These are phyloP conservation scores for Rhizophora apiculata DNA, from an alignment of 345 rosid genomes.

Conservation along the genomic window DNA sequence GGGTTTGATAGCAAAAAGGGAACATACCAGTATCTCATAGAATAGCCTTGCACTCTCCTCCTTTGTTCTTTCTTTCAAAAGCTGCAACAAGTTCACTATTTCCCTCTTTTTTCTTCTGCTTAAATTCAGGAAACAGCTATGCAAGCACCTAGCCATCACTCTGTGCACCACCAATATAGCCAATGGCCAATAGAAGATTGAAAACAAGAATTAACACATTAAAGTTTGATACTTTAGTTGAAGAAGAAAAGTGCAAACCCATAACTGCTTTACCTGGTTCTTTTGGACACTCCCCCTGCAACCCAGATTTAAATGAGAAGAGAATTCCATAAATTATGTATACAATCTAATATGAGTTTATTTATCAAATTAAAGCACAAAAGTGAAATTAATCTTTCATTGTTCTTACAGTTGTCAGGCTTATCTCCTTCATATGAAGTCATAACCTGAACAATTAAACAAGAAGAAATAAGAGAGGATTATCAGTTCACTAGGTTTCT, in stretches of 20 bases:
- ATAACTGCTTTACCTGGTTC: conserved; percentile 41
- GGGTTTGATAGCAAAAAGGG: not conserved
- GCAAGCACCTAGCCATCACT: conserved; percentile 46
- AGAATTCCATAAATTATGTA: not conserved
- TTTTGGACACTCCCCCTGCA: conserved; percentile 65
- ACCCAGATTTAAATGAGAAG: conserved; percentile 20
- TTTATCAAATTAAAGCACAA: not conserved
- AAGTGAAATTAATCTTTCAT: conserved; percentile 7
- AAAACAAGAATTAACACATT: not conserved
- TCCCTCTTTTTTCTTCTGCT: conserved; percentile 44
- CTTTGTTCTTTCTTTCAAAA: conserved; percentile 52
- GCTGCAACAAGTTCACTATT: conserved; percentile 42
- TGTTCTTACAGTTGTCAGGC: conserved; percentile 35
- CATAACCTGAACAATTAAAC: conserved; percentile 30
- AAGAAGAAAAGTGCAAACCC: conserved; percentile 5
- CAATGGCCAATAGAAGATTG: conserved; percentile 9
- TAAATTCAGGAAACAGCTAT: conserved; percentile 34
- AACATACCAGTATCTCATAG: conserved; percentile 80
- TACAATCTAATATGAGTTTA: not conserved
- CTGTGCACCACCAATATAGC: conserved; percentile 38
- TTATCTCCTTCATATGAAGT: conserved; percentile 27
- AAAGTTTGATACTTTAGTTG: not conserved
- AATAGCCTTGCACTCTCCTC: conserved; percentile 67
- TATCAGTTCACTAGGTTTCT: not conserved
- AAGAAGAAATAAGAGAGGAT: conserved; percentile 4